Evolutionary conservation across 345 rosid genomes (phyloP).

Genomic region (Cardiospermum halicacabum): DNA sequence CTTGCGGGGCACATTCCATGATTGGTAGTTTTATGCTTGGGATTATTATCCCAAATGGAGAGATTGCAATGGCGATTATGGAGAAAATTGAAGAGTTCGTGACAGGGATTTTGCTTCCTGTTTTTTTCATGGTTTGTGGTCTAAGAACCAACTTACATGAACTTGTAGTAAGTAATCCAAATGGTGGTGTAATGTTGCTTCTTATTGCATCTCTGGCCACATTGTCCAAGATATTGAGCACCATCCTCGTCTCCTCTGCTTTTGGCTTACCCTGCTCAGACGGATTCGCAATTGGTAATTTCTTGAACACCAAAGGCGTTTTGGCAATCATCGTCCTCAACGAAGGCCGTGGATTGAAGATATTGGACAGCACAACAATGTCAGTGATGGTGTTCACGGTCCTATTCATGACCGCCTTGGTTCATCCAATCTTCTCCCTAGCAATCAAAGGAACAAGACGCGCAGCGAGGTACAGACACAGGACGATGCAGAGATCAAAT

Average conservation of each 20-base stretch:
- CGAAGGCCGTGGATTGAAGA: constrained; percentile 14
- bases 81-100: constrained; percentile 19
- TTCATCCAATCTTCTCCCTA: neutral
- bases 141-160: neutral
- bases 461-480: neutral
- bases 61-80: constrained; percentile 1
- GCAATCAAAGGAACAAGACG: neutral
- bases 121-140: constrained; percentile 8
- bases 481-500: constrained; percentile 1
- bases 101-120: constrained; percentile 6
- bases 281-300: constrained; percentile 9
- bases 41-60: constrained; percentile 15
- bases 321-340: constrained; percentile 16
- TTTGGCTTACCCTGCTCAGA: neutral
- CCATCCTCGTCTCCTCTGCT: neutral
- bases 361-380: constrained; percentile 1
- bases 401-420: constrained; percentile 2
- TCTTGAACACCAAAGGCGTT: constrained; percentile 27
- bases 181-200: neutral
- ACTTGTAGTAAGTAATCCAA: neutral
- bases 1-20: constrained; percentile 23
- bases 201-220: neutral
- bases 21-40: constrained; percentile 21
- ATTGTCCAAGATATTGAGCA: constrained; percentile 14
- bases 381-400: neutral